These are phyloP conservation scores for Kurtzmaniella quercitrusa DNA, from an alignment of 1,139 yeast genomes.

Conservation along the genomic window DNA sequence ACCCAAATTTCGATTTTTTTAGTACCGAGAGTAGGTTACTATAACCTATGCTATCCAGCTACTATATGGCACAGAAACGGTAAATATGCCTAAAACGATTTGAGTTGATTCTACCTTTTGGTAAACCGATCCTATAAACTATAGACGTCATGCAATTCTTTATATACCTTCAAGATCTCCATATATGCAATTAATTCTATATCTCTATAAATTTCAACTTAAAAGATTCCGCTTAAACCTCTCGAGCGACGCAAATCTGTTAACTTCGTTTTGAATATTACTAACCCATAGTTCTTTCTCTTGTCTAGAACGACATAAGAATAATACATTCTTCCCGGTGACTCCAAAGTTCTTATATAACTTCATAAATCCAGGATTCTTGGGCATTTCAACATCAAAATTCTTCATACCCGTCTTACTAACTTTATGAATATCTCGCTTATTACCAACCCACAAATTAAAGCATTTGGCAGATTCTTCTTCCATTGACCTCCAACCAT, in stretches of 20 bases:
- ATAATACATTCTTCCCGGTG: conserved; percentile 65
- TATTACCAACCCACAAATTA: conserved; percentile 78
- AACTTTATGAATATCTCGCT: conserved; percentile 32
- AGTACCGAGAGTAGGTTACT: too few relatives aligned
- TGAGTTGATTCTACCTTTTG: too few relatives aligned
- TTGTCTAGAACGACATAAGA: conserved; percentile 76
- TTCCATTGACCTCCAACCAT: conserved; percentile 83
- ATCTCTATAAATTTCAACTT: too few relatives aligned
- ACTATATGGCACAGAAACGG: too few relatives aligned
- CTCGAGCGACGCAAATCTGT: conserved; percentile 33
- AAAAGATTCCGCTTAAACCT: neutral
- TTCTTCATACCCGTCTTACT: neutral
- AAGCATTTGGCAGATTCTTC: conserved; percentile 71
- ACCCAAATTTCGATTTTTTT: too few relatives aligned
- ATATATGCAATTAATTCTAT: too few relatives aligned
- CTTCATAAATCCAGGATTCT: conserved; percentile 40
- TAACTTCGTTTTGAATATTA: conserved; percentile 59
- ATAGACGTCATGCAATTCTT: too few relatives aligned
- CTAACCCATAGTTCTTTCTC: conserved; percentile 84
- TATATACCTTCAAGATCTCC: too few relatives aligned
- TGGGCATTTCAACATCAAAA: conserved; percentile 9
- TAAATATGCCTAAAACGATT: too few relatives aligned
- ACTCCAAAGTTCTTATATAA: conserved; percentile 57
- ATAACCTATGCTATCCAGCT: too few relatives aligned
- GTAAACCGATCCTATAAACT: too few relatives aligned